Evolutionary conservation across 805 yeast genomes (phyloP), one percentile per base, ranked within the genome.

Genomic region (Ogataea minuta): DNA sequence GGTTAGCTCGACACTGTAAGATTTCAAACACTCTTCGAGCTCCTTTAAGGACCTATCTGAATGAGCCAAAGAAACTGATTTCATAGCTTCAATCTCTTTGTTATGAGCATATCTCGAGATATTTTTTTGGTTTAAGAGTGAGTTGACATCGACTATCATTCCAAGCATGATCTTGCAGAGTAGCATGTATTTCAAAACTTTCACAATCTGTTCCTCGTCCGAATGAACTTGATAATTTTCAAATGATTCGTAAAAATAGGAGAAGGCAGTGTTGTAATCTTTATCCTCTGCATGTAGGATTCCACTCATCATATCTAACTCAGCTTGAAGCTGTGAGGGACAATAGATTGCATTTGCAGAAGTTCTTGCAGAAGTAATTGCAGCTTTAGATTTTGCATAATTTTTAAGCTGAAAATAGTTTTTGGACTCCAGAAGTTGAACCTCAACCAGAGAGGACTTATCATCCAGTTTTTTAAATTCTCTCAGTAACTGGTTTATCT

Each of bases 331-430:
- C 36, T 81, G 70, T n/a, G 97, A 85, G 8, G 98, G 95, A 55
- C 96, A 86, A 68, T 90, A 95, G 36, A 93, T 87, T 15, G 97
- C 77, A 62, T 93, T 95, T n/a, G 99, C 99, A 3, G 95, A 84
- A 0, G 99, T 93, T 63, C 98, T 78, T 2, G 99, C 96, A 32
- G 95, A 81, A 2, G 98, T 89, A 53, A 93, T 72, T 2, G 96
- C 81, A 6, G 98, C 97, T 54, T 86, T 79, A 4, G 96, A 77
- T 66, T 91, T 93, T 4, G 96, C 84, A 54, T 86, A 74, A 62
- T 93, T 93, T 61, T 96, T 78, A 54, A 93, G 71, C 19, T 95
- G 89, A 62, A 90, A 96, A 62, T 84, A 93, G 28, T 87, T 88
- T 57, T 88, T 83, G 14, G 93, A 75, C 62, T 93, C 98, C 48